Evolutionary conservation across 2,329 filamentous ascomycete species (phyloP).

Genomic region (Apiospora kogelbergensis): DNA sequence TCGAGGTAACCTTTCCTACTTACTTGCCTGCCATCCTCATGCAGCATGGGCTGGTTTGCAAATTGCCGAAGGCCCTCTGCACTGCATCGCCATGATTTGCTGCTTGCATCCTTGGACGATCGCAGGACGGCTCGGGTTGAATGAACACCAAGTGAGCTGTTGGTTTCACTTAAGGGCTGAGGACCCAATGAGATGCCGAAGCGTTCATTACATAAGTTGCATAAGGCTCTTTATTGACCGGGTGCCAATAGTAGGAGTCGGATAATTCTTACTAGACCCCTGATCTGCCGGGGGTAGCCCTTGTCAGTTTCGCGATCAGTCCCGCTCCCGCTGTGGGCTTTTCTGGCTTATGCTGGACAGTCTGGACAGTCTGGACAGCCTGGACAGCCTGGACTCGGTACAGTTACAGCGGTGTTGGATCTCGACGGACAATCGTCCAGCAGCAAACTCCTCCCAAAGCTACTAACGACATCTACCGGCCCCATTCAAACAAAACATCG

Average conservation of each 20-base stretch:
- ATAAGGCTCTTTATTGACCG: slow-evolving; percentile 6
- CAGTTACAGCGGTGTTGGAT: slow-evolving; percentile 5
- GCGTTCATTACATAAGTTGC: background rate
- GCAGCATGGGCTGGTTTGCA: background rate
- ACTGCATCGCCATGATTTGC: background rate
- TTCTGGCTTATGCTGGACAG: background rate
- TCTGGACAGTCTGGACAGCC: too few species aligned
- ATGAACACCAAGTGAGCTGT: background rate
- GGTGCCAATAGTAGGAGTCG: background rate
- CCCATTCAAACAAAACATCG: background rate
- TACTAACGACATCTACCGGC: slow-evolving; percentile 1
- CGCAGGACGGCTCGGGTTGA: background rate
- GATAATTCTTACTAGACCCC: slow-evolving; percentile 5
- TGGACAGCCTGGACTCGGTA: background rate
- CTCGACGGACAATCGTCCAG: background rate
- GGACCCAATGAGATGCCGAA: background rate
- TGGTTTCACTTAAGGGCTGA: slow-evolving; percentile 1
- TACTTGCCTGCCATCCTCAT: background rate
- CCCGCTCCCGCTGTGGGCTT: slow-evolving; percentile 9
- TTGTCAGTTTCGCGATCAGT: slow-evolving; percentile 6
- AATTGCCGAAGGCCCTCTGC: background rate
- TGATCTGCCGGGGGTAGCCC: background rate
- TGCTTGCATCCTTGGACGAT: background rate
- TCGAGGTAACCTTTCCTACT: background rate
- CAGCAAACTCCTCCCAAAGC: background rate